These are phyloP conservation scores for Rosellinia necatrix DNA, from an alignment of 2,329 filamentous ascomycete genomes.

Conservation along the genomic window DNA sequence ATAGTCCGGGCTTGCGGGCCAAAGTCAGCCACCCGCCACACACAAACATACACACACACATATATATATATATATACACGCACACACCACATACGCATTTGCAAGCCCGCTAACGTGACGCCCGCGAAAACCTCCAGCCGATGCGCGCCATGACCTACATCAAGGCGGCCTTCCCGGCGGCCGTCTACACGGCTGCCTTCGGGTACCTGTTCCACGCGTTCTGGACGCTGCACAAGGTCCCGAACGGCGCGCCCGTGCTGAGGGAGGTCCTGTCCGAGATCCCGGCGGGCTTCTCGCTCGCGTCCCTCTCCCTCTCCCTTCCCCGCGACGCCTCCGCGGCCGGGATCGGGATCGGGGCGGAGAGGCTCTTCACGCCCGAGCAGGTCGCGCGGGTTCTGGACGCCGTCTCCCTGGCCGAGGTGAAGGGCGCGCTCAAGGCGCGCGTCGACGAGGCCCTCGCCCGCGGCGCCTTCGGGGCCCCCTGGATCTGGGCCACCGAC, in stretches of 20 bases:
- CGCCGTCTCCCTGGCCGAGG: constrained; percentile 53
- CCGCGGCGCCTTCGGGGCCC: constrained; percentile 74
- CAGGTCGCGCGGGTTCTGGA: constrained; percentile 62
- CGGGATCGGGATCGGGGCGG: too few relatives aligned
- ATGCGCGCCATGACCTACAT: constrained; percentile 70
- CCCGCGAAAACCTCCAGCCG: too few relatives aligned
- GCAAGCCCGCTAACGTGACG: too few relatives aligned
- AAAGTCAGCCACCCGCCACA: too few relatives aligned
- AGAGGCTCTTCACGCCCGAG: constrained; percentile 50
- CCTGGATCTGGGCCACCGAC: constrained; percentile 74
- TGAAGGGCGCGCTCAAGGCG: constrained; percentile 53
- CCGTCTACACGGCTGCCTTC: constrained; percentile 58
- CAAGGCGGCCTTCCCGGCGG: constrained; percentile 58
- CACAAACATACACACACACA: too few relatives aligned
- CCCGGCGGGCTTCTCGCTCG: constrained; percentile 14
- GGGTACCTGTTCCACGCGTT: constrained; percentile 62
- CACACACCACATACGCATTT: too few relatives aligned
- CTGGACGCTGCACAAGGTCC: constrained; percentile 50
- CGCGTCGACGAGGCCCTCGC: constrained; percentile 66
- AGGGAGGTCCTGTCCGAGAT: constrained; percentile 26
- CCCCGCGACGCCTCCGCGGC: too few relatives aligned
- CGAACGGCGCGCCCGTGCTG: constrained; percentile 27
- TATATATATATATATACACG: too few relatives aligned
- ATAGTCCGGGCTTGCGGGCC: too few relatives aligned
- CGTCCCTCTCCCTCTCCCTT: neutral